Percentiles rank a stretch among this genome's conserved stretches.
phyloP scores from a whole-genome alignment of 495 filamentous ascomycete genomes.

The Trichoderma parareesei region DNA sequence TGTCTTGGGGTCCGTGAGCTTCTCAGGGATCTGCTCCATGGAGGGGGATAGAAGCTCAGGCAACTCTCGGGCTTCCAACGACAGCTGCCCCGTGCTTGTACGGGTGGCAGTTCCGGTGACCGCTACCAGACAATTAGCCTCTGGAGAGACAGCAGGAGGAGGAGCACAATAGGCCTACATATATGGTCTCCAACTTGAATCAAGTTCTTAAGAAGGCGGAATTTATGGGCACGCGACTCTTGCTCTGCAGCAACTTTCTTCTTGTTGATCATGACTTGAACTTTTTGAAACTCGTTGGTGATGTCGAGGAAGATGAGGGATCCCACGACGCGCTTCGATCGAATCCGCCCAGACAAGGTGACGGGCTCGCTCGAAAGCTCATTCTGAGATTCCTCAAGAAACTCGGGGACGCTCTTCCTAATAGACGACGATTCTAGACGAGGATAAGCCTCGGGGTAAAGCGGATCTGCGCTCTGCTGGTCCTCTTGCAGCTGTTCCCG shows the following conservation, averaged over 20 bases:
- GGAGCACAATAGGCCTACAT: slow-evolving; percentile 42
- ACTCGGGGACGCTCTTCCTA: slow-evolving; percentile 29
- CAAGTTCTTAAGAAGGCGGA: slow-evolving; percentile 51
- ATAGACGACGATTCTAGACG: slow-evolving; percentile 16
- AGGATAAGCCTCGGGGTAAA: slow-evolving; percentile 10
- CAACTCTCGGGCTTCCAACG: slow-evolving; percentile 55
- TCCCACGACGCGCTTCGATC: slow-evolving; percentile 34
- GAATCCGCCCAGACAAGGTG: slow-evolving; percentile 39
- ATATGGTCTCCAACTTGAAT: slow-evolving; percentile 70
- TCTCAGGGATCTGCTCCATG: slow-evolving; percentile 63
- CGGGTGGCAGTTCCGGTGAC: slow-evolving; percentile 65
- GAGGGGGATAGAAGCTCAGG: slow-evolving; percentile 69
- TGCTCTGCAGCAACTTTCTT: slow-evolving; percentile 33
- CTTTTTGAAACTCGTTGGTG: slow-evolving; percentile 54
- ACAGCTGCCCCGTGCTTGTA: slow-evolving; percentile 68
- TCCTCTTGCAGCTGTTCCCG: slow-evolving; percentile 5
- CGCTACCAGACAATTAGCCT: slow-evolving; percentile 29
- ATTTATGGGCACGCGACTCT: slow-evolving; percentile 22
- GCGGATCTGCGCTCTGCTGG: slow-evolving; percentile 1
- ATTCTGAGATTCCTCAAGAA: slow-evolving; percentile 22
- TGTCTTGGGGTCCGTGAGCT: slow-evolving; percentile 56
- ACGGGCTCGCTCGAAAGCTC: slow-evolving; percentile 31
- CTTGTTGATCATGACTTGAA: slow-evolving; percentile 69
- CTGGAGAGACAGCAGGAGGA: slow-evolving; percentile 14
- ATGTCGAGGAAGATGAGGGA: slow-evolving; percentile 83